Percentiles rank a stretch among this genome's conserved stretches.
Evolutionary conservation across 2,329 filamentous ascomycete genomes (phyloP).

Genomic region (Diplodia corticola): DNA sequence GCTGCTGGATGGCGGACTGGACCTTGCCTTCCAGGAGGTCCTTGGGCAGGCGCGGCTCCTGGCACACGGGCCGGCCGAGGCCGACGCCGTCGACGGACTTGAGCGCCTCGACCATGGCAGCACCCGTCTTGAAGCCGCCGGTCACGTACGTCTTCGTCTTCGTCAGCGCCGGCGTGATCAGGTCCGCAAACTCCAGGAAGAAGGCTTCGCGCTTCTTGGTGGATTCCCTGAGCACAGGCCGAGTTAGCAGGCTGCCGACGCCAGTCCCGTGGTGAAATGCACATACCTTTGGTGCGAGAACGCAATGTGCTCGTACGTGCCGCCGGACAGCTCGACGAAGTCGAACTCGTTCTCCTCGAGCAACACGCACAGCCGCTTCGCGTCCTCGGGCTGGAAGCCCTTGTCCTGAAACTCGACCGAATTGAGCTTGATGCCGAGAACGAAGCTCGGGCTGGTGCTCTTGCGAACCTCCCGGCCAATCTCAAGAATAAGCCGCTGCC

Average conservation of each 20-base stretch:
- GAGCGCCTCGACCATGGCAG: constrained; percentile 24
- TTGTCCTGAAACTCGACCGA: constrained; percentile 47
- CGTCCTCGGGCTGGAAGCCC: constrained; percentile 46
- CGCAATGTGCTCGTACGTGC: constrained; percentile 39
- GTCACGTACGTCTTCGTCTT: constrained; percentile 61
- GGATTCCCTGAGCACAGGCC: constrained; percentile 44
- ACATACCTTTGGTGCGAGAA: constrained; percentile 32
- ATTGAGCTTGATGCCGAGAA: constrained; percentile 56
- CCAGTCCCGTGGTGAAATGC: constrained; percentile 30
- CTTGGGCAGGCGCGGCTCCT: constrained; percentile 51
- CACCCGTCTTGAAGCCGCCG: constrained; percentile 49
- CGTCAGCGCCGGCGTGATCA: constrained; percentile 49
- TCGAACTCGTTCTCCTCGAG: constrained; percentile 63
- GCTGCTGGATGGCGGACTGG: constrained; percentile 49
- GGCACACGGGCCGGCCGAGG: constrained; percentile 55
- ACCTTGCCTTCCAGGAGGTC: constrained; percentile 48
- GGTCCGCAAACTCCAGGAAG: constrained; percentile 66
- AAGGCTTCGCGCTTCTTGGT: constrained; percentile 64
- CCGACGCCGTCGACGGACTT: constrained; percentile 55
- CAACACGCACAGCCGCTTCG: constrained; percentile 46
- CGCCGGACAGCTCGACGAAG: constrained; percentile 69
- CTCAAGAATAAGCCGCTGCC: constrained; percentile 45
- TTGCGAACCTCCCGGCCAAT: constrained; percentile 47
- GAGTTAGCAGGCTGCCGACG: constrained; percentile 18
- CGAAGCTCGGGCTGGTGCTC: constrained; percentile 40